A percentile compares a stretch with the other conserved stretches of the same genome.
phyloP scores from a whole-genome alignment of 345 rosid genomes.

The Syzygium jambos region DNA sequence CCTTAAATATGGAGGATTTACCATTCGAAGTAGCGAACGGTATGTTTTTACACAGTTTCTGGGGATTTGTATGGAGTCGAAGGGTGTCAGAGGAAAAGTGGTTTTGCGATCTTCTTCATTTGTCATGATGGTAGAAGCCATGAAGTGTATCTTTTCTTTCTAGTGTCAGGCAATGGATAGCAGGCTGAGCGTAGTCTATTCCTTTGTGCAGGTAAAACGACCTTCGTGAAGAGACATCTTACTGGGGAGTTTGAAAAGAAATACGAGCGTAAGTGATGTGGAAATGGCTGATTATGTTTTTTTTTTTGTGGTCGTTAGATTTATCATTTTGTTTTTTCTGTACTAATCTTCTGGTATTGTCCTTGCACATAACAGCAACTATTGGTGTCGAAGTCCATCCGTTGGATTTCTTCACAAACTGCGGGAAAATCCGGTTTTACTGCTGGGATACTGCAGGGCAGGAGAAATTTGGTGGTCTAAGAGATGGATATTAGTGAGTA shows the following conservation, averaged over 20 bases:
- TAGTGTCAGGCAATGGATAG: background rate
- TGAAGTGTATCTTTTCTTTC: background rate
- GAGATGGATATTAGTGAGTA: constrained; percentile 96
- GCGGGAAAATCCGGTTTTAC: constrained; percentile 84
- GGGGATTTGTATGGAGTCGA: background rate
- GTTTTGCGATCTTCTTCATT: background rate
- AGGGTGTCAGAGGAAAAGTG: background rate
- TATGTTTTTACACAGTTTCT: background rate
- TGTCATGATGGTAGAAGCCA: background rate
- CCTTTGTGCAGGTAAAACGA: constrained; percentile 59
- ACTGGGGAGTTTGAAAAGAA: constrained; percentile 97
- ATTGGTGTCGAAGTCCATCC: constrained; percentile 98
- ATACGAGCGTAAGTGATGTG: constrained; percentile 65
- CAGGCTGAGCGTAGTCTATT: background rate
- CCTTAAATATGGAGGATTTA: background rate
- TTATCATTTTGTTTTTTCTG: background rate
- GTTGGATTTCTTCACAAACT: constrained; percentile 83
- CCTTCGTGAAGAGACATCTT: constrained; percentile 86
- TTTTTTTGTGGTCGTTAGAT: background rate
- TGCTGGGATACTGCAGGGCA: constrained; percentile 99
- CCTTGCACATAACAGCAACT: constrained; percentile 39
- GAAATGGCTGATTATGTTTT: background rate
- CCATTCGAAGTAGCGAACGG: background rate
- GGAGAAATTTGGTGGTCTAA: constrained; percentile 90
- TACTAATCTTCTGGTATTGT: background rate